These are phyloP conservation scores for Ascochyta koolunga DNA, from an alignment of 2,329 filamentous ascomycete species.

Conservation along the genomic window DNA sequence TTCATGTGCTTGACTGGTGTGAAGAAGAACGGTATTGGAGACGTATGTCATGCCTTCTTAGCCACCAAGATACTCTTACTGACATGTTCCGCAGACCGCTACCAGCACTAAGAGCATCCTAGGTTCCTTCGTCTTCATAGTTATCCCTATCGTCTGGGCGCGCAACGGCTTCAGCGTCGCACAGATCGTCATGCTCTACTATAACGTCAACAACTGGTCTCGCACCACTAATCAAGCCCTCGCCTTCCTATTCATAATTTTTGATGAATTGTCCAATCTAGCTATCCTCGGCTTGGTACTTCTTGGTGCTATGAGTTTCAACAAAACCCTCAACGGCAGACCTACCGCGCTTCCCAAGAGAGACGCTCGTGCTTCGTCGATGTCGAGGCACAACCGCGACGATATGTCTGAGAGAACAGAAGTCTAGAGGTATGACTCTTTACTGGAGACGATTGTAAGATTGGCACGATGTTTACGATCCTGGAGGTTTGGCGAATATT, in stretches of 20 bases:
- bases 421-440: background rate
- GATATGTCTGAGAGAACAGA: constrained; percentile 5
- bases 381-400: constrained; percentile 12
- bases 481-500: background rate
- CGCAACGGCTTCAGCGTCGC: constrained; percentile 27
- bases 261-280: constrained; percentile 21
- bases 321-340: constrained; percentile 13
- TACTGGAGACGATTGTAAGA: too few relatives aligned
- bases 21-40: constrained; percentile 19
- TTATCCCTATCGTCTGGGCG: constrained; percentile 20
- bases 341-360: constrained; percentile 2
- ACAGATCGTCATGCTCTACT: constrained; percentile 22
- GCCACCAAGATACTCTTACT: background rate
- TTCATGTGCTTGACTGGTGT: constrained; percentile 19
- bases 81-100: background rate
- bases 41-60: constrained; percentile 9
- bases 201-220: constrained; percentile 20
- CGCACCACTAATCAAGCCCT: constrained; percentile 26
- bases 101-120: constrained; percentile 14
- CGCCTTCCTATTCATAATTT: constrained; percentile 30
- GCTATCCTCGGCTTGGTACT: constrained; percentile 19
- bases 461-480: background rate
- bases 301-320: constrained; percentile 21
- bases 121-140: constrained; percentile 19
- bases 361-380: constrained; percentile 8